Percentiles rank a stretch among this genome's conserved stretches.
These are phyloP conservation scores for Tetrastigma voinierianum DNA, from an alignment of 164 flowering plant species.

Conservation along the genomic window DNA sequence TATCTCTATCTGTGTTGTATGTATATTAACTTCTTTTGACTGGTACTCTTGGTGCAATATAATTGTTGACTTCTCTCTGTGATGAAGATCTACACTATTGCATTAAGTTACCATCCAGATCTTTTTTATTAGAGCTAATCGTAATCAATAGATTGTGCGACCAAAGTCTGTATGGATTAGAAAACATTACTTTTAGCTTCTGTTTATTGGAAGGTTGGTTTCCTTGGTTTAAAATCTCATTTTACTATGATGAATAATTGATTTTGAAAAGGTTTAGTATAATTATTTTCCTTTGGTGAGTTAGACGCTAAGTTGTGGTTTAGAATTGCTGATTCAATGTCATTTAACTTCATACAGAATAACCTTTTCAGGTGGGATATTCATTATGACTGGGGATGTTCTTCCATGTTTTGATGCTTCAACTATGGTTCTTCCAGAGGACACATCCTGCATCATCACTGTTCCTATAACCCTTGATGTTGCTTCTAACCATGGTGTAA, in stretches of 20 bases:
- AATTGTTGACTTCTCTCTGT: no score
- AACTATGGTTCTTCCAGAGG: slow-evolving; percentile 73
- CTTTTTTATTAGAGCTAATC: background rate
- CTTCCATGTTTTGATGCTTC: slow-evolving; percentile 97
- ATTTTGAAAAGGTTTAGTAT: background rate
- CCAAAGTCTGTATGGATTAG: background rate
- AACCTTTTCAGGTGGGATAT: slow-evolving; percentile 74
- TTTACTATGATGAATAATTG: background rate
- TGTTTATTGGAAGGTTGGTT: background rate
- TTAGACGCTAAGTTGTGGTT: background rate
- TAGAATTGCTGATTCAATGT: background rate
- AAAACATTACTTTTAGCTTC: background rate
- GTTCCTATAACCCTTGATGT: slow-evolving; percentile 96
- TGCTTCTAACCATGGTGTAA: slow-evolving; percentile 97
- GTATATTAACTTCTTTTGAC: no score
- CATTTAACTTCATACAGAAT: background rate
- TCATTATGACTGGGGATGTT: slow-evolving; percentile 99
- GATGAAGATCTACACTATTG: background rate
- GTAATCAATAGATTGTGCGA: background rate
- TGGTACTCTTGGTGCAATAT: no score
- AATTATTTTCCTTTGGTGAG: background rate
- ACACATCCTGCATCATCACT: slow-evolving; percentile 84
- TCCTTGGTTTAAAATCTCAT: no score
- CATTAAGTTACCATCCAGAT: background rate
- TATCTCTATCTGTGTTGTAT: no score